Evolutionary conservation across 2,329 filamentous ascomycete genomes (phyloP).

Genomic region (Lithohypha guttulata): DNA sequence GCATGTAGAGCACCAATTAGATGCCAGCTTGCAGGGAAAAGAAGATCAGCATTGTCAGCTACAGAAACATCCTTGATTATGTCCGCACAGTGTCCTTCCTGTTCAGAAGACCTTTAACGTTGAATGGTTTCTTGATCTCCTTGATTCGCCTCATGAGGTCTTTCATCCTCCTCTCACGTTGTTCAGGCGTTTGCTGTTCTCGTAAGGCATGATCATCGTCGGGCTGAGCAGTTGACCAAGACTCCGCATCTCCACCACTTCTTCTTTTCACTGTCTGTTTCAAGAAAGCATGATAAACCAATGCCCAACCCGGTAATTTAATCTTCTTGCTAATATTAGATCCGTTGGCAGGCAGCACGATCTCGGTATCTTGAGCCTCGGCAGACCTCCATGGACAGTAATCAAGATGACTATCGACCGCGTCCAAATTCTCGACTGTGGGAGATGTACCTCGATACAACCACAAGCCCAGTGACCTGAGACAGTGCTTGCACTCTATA

Average conservation of each 20-base stretch:
- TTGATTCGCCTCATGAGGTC: slow-evolving; percentile 28
- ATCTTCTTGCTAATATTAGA: slow-evolving; percentile 11
- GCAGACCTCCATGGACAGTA: slow-evolving; percentile 61
- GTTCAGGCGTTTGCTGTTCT: slow-evolving; percentile 15
- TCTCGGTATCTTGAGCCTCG: slow-evolving; percentile 20
- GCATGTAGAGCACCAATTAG: too few relatives aligned
- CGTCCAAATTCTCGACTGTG: slow-evolving; percentile 60
- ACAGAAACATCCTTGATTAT: neutral
- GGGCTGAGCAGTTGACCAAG: slow-evolving; percentile 2
- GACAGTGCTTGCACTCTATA: slow-evolving; percentile 72
- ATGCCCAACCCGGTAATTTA: slow-evolving; percentile 18
- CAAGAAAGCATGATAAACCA: slow-evolving; percentile 17
- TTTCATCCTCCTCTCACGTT: slow-evolving; percentile 25
- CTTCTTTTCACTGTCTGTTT: slow-evolving; percentile 16
- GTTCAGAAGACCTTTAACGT: slow-evolving; percentile 19
- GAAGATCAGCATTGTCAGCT: too few relatives aligned
- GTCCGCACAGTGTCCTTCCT: neutral
- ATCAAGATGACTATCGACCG: slow-evolving; percentile 62
- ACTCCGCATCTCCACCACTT: slow-evolving; percentile 1
- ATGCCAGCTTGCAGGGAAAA: too few relatives aligned
- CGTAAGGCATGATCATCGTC: slow-evolving; percentile 2
- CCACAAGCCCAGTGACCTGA: slow-evolving; percentile 83
- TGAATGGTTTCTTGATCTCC: slow-evolving; percentile 24
- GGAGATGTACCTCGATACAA: slow-evolving; percentile 58
- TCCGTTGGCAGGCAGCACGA: slow-evolving; percentile 7